Evolutionary conservation across 164 flowering plant species (phyloP), one percentile per base, ranked within the genome.

Genomic region (Tetracentron sinense): DNA sequence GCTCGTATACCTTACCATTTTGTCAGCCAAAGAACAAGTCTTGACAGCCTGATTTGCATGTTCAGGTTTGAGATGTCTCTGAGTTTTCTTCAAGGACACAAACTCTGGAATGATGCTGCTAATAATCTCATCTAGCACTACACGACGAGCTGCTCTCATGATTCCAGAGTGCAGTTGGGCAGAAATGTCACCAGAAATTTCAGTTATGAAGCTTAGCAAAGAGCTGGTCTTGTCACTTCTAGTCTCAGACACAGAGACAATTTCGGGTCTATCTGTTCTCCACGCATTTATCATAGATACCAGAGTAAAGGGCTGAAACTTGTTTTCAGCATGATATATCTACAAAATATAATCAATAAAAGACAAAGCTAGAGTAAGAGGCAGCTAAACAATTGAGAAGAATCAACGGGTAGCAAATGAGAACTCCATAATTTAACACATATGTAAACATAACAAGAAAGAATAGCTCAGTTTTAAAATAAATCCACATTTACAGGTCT

Each of bases 101-200:
- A 69, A 78, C 15, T 92, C 96, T 38, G 85, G 74, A 49, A 88
- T 81, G 26, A 84, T 57, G 58, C 61, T 74, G 62, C 88, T 75
- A 59, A 92, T 78, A 29, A 95, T 88, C 74, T 92, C 97, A 75
- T 95, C 97, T 4, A 95, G 74, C 38, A 91, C 38, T 68, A 85
- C 79, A 50, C 86, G 83, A 25, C 92, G 92, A 48, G 96, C 85
- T 20, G 92, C 69, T 80, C 81, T 95, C 87, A 92, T 79, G 48
- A 95, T 79, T n/a, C 83, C 92, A 46, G 77, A 54, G 61, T 95
- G 99, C 69, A 95, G 75, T 63, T 92, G 91, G 42, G 70, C 74
- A 48, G 83, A 85, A 64, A 92, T 73, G 58, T 77, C 85, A 67
- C 85, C 88, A 44, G 97, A 82, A 65, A 87, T 72, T 58, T 82